Evolutionary conservation across 2,329 filamentous ascomycete species (phyloP), one percentile per base, ranked within the genome.

Genomic region (Epicoccum nigrum): DNA sequence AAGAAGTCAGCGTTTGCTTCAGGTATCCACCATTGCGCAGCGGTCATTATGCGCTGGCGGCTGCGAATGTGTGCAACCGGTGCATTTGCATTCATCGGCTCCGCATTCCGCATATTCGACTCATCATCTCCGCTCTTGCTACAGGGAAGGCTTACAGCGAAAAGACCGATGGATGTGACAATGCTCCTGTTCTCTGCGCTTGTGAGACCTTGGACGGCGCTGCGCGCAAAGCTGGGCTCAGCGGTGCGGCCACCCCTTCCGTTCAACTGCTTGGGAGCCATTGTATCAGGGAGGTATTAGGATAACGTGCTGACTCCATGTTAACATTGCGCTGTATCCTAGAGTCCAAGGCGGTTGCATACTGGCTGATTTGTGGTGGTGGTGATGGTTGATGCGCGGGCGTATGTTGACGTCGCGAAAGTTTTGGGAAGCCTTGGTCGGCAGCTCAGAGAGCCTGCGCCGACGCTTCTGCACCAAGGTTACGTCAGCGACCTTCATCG

Each of bases 131-230:
- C 45, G 19, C 11, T 13, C 45, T 28, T 31, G 16, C 35, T 32
- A 32, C 12, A 23, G 19, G 38, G 48, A 31, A n/a, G 38, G 68
- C 78, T 70, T 76, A 82, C 80, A 63, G 76, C 78, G 53, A 82
- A 82, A 54, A 81, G 65, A 16, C 75, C 75, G 40, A 81, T 68
- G 7, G 76, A 72, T 27, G 75, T 77, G 13, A 82, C 73, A 19
- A 81, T 72, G 45, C 68, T 75, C 56, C 78, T 69, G 66, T 82
- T 82, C 58, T 82, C 79, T 34, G 73, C 64, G 57, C 69, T 75
- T 41, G 76, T 77, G 40, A 81, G 58, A 31, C 69, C 71, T 49
- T 72, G 66, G 54, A 77, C 65, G 39, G 74, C 65, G 51, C 63
- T 71, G 56, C 65, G 64, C 37, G 73, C 74, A 56, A 76, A 78